Evolutionary conservation across 306 rosid species (phyloP).

Genomic region (Dryas octopetala): DNA sequence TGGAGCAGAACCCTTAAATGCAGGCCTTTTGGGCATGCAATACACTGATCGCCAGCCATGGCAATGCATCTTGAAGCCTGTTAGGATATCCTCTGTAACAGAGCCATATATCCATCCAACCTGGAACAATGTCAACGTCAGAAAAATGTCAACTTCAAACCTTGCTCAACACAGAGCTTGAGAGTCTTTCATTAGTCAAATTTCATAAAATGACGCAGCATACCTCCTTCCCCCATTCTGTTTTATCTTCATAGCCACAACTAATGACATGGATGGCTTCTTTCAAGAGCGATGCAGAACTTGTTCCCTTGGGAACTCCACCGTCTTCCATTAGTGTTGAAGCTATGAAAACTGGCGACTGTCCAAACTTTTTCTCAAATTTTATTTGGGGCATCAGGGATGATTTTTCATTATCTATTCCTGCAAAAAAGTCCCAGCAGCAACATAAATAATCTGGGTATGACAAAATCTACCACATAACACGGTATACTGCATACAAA

Average conservation of each 20-base stretch:
- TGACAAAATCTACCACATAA: neutral
- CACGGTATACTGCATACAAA: neutral
- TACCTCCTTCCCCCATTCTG: constrained; percentile 98
- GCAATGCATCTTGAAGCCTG: constrained; percentile 95
- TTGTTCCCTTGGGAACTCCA: constrained; percentile 60
- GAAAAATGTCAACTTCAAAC: constrained; percentile 4
- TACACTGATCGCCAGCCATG: constrained; percentile 97
- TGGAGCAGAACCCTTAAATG: constrained; percentile 95
- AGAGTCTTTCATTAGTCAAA: neutral
- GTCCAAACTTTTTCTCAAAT: constrained; percentile 86
- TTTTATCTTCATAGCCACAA: constrained; percentile 92
- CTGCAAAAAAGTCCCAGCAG: constrained; percentile 43
- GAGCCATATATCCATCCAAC: constrained; percentile 99
- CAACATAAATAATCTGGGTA: neutral
- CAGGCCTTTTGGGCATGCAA: constrained; percentile 88
- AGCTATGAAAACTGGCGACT: constrained; percentile 69
- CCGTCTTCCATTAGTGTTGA: constrained; percentile 80
- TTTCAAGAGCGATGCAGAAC: constrained; percentile 79
- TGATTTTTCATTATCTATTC: constrained; percentile 70
- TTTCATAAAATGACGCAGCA: neutral
- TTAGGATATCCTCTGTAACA: constrained; percentile 87
- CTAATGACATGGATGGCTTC: constrained; percentile 95
- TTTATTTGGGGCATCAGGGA: constrained; percentile 65
- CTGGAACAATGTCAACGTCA: constrained; percentile 37
- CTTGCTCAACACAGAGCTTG: neutral